phyloP scores from a whole-genome alignment of 2,329 filamentous ascomycete genomes.

The Colletotrichum incanum region DNA sequence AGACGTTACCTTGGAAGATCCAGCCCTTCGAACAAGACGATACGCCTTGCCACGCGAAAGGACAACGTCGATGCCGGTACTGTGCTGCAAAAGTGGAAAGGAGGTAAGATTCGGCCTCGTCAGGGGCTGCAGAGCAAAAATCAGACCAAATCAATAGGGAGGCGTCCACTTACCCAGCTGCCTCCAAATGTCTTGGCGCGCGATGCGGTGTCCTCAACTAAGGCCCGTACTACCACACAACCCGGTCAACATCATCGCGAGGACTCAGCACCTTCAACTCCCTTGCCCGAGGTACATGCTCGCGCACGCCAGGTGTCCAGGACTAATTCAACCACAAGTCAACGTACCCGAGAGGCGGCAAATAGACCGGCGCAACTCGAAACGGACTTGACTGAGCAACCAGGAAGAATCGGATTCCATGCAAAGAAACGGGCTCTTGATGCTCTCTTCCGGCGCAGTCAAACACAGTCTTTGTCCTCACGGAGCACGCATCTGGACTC shows the following conservation, averaged over 20 bases:
- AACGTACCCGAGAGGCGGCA: slow-evolving; percentile 2
- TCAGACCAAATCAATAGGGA: background rate
- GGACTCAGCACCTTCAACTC: background rate
- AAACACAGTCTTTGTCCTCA: slow-evolving; percentile 40
- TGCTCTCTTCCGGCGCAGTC: slow-evolving; percentile 61
- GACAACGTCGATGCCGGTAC: slow-evolving; percentile 73
- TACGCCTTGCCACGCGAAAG: slow-evolving; percentile 72
- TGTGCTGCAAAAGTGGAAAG: slow-evolving; percentile 70
- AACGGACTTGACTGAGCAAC: slow-evolving; percentile 56
- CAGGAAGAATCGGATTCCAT: slow-evolving; percentile 60
- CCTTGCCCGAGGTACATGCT: slow-evolving; percentile 14
- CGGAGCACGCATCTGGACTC: slow-evolving; percentile 31
- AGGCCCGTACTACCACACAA: slow-evolving; percentile 2
- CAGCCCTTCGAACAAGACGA: slow-evolving; percentile 70
- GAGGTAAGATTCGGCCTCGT: slow-evolving; percentile 65
- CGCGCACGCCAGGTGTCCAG: slow-evolving; percentile 43
- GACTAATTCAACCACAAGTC: slow-evolving; percentile 16
- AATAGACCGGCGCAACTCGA: slow-evolving; percentile 71
- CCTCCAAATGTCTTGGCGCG: slow-evolving; percentile 23
- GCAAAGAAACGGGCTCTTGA: slow-evolving; percentile 70
- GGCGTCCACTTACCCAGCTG: slow-evolving; percentile 25
- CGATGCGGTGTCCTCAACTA: slow-evolving; percentile 9
- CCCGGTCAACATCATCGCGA: background rate
- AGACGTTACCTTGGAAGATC: slow-evolving; percentile 66
- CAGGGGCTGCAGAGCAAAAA: slow-evolving; percentile 19